Base-by-base conservation (phyloP, 2,329 filamentous ascomycete genomes). In the Simplicillium aogashimaense region DNA sequence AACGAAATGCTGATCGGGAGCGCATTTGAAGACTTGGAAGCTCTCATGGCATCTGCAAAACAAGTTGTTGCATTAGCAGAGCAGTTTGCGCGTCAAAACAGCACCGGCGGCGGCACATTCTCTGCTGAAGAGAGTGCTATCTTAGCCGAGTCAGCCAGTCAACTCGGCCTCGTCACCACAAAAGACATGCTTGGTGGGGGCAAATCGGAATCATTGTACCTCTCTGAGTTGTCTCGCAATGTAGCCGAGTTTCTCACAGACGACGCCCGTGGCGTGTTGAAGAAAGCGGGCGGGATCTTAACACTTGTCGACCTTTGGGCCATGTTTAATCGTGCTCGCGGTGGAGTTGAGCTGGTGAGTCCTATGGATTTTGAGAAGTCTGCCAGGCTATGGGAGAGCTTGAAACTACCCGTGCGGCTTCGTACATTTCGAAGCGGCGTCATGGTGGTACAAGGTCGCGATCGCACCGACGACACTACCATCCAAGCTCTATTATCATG, bases 11-110 rank as follows among this genome's bases (percentile, higher is more conserved):
- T 95, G 37, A 95, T 98, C 47, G 90, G 90, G 18, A 88, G 78
- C 48, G 89, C 92, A 0, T 98, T 98, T 53, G 90, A 95, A 57
- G 92, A 98, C 54, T 74, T 98, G 0, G 90, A 97, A 57, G 89
- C 92, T 3, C 70, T 98, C 30, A 98, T 97, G 90, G 87, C 89
- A 3, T 95, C 90, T 3, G 92, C 92, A 5, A 95, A 97, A 57
- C 87, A 98, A 56, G 87, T 98, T 37, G 83, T 97, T 38, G 87
- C 88, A 5, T 78, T 98, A 33, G 92, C 92, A 1, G 90, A 97
- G 60, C 80, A 80, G 13, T 90, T 97, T 50, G 81, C 87, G 2
- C 71, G 78, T 11, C 83, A 89, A 53, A 66, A 66, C 15, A 76
- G 75, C 45, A 67, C 70, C 9, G 75, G 71, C 20, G 73, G 71